Base-by-base conservation (phyloP, 306 rosid genomes). In the Abrus precatorius region DNA sequence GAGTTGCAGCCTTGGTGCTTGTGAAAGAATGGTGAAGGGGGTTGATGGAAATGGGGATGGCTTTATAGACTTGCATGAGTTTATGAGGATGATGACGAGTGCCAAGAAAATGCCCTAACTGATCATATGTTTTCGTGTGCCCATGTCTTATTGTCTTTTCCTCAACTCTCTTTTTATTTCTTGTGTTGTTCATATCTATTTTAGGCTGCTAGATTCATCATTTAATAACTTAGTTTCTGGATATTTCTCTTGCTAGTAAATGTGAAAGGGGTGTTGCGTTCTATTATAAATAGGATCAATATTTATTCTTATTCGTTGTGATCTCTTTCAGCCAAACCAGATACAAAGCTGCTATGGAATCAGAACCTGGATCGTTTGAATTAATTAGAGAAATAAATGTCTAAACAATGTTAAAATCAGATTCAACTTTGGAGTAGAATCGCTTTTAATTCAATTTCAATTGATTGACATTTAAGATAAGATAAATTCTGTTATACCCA, bases 41-140 rank as follows among this genome's bases (percentile, higher is more conserved):
- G 90, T 86, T 8, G 94, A 90, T 47, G 62, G 27, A 4, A 80
- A 92, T 68, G 97, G 94, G 0, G 97, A 88, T 87, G 97, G 92
- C 0, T 83, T 83, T 20, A 84, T 92, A 7, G 91, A 88, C 67
- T 68, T 92, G 7, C 59, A 88, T 9, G 97, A 92, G 63, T 90
- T 92, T 53, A 70, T 50, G 52, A 87, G 50, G 20, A 87, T 92
- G 91, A 90, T 92, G 94, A 78, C 69, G 6, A 50, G 63, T 48
- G 81, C 70, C 84, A 80, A 79, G 59, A 89, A 60, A 73, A 81
- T 76, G 3, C 3, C 65, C 48, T 69, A 69, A 72, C 40, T 57
- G 2, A 56, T 47, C 47, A 14, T 43, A 60, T 73, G 8, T 9
- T 53, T 72, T 36, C 8, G 5, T 72, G 64, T 28, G 28, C 10